Conservation (phyloP, 176 grass and related monocot genomes). For the Bonia amplexicaulis region DNA sequence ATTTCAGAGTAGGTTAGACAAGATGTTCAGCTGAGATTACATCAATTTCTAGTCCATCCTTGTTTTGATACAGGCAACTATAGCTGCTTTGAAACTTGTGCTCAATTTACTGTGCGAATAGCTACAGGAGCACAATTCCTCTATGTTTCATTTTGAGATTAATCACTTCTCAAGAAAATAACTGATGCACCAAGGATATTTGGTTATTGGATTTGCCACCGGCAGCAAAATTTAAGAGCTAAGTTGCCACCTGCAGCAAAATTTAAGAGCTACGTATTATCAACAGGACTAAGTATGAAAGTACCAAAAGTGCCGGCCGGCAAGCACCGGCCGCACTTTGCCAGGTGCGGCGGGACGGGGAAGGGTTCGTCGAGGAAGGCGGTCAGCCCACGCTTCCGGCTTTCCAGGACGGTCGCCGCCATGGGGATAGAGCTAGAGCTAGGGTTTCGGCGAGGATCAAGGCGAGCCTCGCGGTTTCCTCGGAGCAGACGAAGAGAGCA, state of each 20-base stretch:
- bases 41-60: neutral
- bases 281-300: no score
- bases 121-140: neutral
- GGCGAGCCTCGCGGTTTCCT: no score
- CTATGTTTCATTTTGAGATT: neutral
- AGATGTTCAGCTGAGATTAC: neutral
- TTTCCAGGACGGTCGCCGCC: no score
- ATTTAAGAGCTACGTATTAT: no score
- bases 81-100: neutral
- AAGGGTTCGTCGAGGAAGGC: no score
- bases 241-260: neutral
- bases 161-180: neutral
- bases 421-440: no score
- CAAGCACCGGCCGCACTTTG: no score
- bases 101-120: neutral
- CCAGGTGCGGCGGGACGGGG: no score
- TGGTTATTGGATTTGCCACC: constrained; percentile 95
- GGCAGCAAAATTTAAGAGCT: constrained; percentile 27
- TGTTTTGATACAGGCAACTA: neutral
- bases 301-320: no score
- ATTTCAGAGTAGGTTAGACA: neutral
- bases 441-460: no score
- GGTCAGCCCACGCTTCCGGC: no score
- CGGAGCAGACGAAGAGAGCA: no score
- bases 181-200: constrained; percentile 65